Percentiles rank a stretch among this genome's conserved stretches.
These are phyloP conservation scores for Grosmannia serpens DNA, from an alignment of 2,329 filamentous ascomycete genomes.

Conservation along the genomic window DNA sequence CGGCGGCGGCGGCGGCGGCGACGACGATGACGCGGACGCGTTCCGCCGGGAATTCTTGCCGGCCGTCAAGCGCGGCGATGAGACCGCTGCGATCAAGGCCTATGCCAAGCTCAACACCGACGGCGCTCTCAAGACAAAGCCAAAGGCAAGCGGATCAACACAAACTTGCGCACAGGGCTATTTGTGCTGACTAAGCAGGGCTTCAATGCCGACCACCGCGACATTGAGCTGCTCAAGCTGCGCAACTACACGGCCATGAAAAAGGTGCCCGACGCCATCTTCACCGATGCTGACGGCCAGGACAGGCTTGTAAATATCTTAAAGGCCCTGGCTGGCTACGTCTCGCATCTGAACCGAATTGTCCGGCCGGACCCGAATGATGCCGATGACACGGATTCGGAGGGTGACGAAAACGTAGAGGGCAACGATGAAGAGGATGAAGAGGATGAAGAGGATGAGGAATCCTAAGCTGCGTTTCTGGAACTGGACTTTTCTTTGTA, in stretches of 20 bases:
- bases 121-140: slow-evolving; percentile 72
- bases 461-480: not conserved
- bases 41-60: slow-evolving; percentile 56
- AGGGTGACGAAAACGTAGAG: slow-evolving; percentile 28
- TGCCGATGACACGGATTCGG: slow-evolving; percentile 21
- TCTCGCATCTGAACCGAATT: slow-evolving; percentile 59
- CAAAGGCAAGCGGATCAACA: slow-evolving; percentile 43
- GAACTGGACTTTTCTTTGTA: not conserved
- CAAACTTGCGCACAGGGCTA: no score
- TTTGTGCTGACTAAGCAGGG: slow-evolving; percentile 41
- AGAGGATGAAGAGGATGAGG: not conserved
- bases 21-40: slow-evolving; percentile 47
- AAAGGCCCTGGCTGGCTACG: slow-evolving; percentile 62
- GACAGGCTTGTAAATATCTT: slow-evolving; percentile 55
- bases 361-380: slow-evolving; percentile 57
- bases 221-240: slow-evolving; percentile 72
- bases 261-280: slow-evolving; percentile 52
- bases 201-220: slow-evolving; percentile 60
- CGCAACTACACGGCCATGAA: slow-evolving; percentile 65
- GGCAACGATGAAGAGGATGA: slow-evolving; percentile 8
- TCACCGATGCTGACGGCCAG: slow-evolving; percentile 51
- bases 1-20: slow-evolving; percentile 59
- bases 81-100: slow-evolving; percentile 49
- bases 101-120: slow-evolving; percentile 61
- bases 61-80: slow-evolving; percentile 37